Evolutionary conservation across 2,329 filamentous ascomycete genomes (phyloP), one percentile per base, ranked within the genome.

Genomic region (Colletotrichum cereale): DNA sequence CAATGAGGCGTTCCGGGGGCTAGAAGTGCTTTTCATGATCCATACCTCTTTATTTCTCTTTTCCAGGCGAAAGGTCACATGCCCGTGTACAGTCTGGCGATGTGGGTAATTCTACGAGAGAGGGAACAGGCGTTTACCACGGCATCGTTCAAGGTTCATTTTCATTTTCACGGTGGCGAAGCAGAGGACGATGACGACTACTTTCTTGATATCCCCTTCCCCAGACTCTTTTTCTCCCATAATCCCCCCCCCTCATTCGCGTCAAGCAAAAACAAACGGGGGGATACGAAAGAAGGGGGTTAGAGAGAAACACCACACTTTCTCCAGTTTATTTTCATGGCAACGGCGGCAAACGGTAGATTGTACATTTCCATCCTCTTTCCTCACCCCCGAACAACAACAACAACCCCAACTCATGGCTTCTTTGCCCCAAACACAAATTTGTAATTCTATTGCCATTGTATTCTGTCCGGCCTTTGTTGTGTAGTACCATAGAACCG

Each of bases 141-240:
- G 48, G 64, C 48, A 63, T 55, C 26, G 38, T 52, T 61, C 57
- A 11, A 29, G 36, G 31, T 64, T 58, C 44, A 52, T 24, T 16
- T 56, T 52, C 64, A 12, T 57, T 60, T 66, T 16, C 31, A 52
- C 31, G 52, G 69, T 69, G 69, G 69, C 69, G 57, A 69, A 72
- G 69, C 60, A 53, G 47, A 69, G 60, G 64, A 72, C 69, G 69
- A 72, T 72, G 69, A 72, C 69, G 69, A 72, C 65, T 69, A 53
- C 58, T 72, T 52, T 56, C 44, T 61, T 69, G 69, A 72, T 72
- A 72, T 72, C 69, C 69, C 68, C 44, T 29, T 34, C 52, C 36
- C 42, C 29, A 36, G 62, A n/a, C n/a, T n/a, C 26, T 7, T 21
- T 38, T 21, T 21, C 26, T n/a, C 21, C 12, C n/a, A 12, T n/a